Evolutionary conservation across 225 moss, liverwort and hornwort species (phyloP), one percentile per base, ranked within the genome.

Genomic region (Antitrichia curtipendula): DNA sequence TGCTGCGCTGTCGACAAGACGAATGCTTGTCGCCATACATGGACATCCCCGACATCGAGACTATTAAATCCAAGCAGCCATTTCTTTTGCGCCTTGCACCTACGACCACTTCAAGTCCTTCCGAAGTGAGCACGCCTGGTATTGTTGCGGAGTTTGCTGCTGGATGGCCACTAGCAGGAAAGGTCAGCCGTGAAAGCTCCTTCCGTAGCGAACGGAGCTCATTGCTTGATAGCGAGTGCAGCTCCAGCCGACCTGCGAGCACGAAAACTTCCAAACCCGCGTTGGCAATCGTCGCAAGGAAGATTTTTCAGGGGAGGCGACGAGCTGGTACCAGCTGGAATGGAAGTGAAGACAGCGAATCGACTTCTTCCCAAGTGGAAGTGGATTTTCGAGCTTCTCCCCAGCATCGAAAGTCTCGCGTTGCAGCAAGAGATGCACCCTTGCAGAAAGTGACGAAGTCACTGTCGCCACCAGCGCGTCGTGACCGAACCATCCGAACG

Each of bases 311-410:
- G n/a, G 86, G 86, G 9, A 58, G 75, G 40, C 80, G 80, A 36
- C 89, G 86, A 63, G 64, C 53, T 65, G 81, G 60, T 58, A 41
- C 66, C 40, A 49, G 78, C 23, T 91, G 93, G 93, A 88, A 68
- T 79, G 88, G 85, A 68, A 91, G 85, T 18, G 93, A 93, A 47
- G 93, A 83, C 61, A 73, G 85, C 82, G 87, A 87, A 22, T 87
- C 81, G 21, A 83, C 38, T 45, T 90, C 82, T 22, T 81, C 61
- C 34, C 87, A 70, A 53, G 75, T 83, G 50, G 84, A 78, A 27
- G 9, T 54, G 15, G 82, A 75, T 36, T 82, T 83, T 45, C 81
- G 52, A 60, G 31, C 60, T 34, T 6, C n/a, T 57, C 47, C 17
- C 28, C 61, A 70, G 56, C 65, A 80, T 64, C 77, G 78, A 64